These are phyloP conservation scores for Pseudozyma sp. DNA, from an alignment of 1,284 basidiomycete species.

Conservation along the genomic window DNA sequence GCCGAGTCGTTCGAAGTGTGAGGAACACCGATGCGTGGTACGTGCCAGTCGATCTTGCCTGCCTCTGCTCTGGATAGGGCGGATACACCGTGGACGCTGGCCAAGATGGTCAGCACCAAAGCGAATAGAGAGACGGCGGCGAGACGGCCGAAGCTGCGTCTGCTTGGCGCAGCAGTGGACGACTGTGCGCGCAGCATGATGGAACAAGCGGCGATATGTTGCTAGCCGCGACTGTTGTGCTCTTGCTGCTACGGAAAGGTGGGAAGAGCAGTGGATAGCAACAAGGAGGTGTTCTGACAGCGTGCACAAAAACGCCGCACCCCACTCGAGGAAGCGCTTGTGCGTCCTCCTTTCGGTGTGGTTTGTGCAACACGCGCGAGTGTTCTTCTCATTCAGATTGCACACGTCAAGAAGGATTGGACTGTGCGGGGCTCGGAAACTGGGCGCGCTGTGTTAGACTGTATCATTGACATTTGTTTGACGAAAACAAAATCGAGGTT, in stretches of 20 bases:
- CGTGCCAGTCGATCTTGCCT: constrained; percentile 55
- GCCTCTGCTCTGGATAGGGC: constrained; percentile 46
- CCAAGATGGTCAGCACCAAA: constrained; percentile 20
- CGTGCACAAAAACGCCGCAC: too few relatives aligned
- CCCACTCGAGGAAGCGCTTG: too few relatives aligned
- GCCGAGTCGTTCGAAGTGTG: constrained; percentile 39
- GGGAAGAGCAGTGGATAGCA: too few relatives aligned
- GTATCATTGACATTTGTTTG: too few relatives aligned
- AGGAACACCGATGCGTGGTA: constrained; percentile 53
- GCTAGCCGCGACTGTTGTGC: constrained; percentile 1
- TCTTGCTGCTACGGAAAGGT: not conserved
- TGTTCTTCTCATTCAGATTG: too few relatives aligned
- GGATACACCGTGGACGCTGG: constrained; percentile 9
- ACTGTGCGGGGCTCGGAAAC: too few relatives aligned
- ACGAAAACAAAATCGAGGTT: too few relatives aligned
- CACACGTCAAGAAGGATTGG: too few relatives aligned
- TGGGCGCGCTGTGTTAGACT: too few relatives aligned
- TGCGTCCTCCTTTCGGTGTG: too few relatives aligned
- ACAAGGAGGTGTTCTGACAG: too few relatives aligned
- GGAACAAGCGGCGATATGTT: not conserved
- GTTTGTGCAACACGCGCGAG: too few relatives aligned
- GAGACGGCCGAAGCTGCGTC: constrained; percentile 22
- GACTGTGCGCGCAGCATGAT: constrained; percentile 25
- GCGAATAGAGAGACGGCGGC: constrained; percentile 21
- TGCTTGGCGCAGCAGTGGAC: constrained; percentile 14